phyloP scores from a whole-genome alignment of 179 eudicot genomes.

The Kewa caespitosa region DNA sequence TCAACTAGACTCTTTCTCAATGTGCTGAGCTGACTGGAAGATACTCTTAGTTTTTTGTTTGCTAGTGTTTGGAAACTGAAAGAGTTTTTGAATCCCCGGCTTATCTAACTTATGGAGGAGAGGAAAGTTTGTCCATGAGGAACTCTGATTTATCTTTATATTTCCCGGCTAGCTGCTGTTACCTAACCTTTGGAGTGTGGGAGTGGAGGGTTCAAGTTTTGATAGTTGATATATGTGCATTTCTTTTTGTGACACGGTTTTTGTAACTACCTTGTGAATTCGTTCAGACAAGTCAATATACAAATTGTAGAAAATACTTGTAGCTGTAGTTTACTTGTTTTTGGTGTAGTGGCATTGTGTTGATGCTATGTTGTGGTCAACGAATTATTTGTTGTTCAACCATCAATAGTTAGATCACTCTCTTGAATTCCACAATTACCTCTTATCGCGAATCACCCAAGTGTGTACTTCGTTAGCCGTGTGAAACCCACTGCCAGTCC shows the following conservation, averaged over 20 bases:
- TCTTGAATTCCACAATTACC: neutral
- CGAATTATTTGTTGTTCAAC: neutral
- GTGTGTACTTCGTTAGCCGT: too few relatives aligned
- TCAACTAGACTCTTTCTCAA: neutral
- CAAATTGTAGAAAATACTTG: neutral
- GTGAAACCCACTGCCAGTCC: neutral
- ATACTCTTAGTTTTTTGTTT: conserved; percentile 5
- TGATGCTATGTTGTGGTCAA: neutral
- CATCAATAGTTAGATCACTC: neutral
- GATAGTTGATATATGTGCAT: neutral
- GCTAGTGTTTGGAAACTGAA: neutral
- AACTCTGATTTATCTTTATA: neutral
- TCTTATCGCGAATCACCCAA: too few relatives aligned
- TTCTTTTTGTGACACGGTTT: neutral
- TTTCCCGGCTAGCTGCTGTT: neutral
- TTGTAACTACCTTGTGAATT: neutral
- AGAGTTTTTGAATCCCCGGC: too few relatives aligned
- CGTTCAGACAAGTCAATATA: neutral
- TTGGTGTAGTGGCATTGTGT: neutral
- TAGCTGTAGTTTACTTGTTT: neutral
- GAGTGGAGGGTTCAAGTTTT: neutral
- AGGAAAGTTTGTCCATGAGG: neutral
- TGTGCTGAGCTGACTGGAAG: neutral
- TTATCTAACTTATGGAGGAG: neutral
- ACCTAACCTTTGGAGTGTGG: neutral